These are phyloP conservation scores for Aureobasidium pullulans DNA, from an alignment of 2,329 filamentous ascomycete genomes.

Conservation along the genomic window DNA sequence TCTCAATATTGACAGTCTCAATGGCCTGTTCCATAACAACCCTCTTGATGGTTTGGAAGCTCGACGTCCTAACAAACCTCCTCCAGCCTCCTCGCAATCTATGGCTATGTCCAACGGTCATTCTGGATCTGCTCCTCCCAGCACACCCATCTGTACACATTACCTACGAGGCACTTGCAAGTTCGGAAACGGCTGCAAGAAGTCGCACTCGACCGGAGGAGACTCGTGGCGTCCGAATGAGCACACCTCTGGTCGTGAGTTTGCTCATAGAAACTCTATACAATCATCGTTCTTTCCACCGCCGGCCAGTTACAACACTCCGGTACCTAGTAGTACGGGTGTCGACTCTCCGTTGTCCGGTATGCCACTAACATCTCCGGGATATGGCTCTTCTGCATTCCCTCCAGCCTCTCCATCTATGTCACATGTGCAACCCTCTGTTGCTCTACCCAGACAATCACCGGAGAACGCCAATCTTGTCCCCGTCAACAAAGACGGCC, in stretches of 20 bases:
- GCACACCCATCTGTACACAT: background rate
- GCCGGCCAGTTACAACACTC: background rate
- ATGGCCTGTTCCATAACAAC: conserved; percentile 44
- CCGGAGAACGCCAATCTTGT: conserved; percentile 27
- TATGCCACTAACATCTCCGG: background rate
- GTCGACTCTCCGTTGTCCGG: background rate
- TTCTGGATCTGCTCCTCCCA: background rate
- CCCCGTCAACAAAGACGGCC: conserved; percentile 39
- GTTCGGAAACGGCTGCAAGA: conserved; percentile 24
- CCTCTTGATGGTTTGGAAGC: conserved; percentile 23
- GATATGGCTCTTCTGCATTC: background rate
- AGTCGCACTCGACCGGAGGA: conserved; percentile 17
- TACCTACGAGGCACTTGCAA: conserved; percentile 21
- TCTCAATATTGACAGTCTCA: conserved; percentile 45
- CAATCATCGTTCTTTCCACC: background rate
- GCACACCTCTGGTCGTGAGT: background rate
- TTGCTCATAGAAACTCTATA: background rate
- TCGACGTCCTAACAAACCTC: background rate
- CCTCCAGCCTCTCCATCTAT: background rate
- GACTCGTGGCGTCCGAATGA: background rate
- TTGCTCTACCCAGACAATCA: conserved; percentile 19
- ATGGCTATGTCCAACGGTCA: background rate
- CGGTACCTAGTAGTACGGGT: background rate
- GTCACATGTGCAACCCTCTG: background rate
- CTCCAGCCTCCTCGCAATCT: background rate